Evolutionary conservation across 2,329 filamentous ascomycete species (phyloP).

Genomic region (Coniella lustricola): DNA sequence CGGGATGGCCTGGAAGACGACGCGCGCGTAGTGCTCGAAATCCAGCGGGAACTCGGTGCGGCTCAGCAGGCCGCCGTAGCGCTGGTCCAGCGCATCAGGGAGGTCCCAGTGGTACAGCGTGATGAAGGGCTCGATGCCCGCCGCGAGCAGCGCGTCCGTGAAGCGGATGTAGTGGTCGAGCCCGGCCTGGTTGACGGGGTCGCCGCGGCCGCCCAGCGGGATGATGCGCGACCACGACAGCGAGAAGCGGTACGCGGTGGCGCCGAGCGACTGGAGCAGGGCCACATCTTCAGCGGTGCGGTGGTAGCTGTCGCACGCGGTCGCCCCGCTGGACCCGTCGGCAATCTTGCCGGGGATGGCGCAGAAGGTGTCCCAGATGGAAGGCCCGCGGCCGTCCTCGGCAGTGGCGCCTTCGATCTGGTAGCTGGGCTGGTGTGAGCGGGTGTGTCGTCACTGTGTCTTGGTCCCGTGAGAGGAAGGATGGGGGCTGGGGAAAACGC

Average conservation of each 20-base stretch:
- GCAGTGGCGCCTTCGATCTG: slow-evolving; percentile 75
- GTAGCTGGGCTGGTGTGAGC: slow-evolving; percentile 49
- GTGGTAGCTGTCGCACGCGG: slow-evolving; percentile 84
- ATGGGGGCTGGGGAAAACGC: slow-evolving; percentile 30
- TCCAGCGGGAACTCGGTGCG: slow-evolving; percentile 76
- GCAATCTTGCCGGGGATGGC: slow-evolving; percentile 75
- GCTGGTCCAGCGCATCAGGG: slow-evolving; percentile 68
- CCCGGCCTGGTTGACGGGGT: slow-evolving; percentile 73
- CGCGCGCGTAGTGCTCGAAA: slow-evolving; percentile 70
- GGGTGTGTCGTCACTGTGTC: too few relatives aligned
- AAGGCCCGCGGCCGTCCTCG: slow-evolving; percentile 71
- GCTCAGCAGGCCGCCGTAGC: slow-evolving; percentile 76
- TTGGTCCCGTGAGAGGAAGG: too few relatives aligned
- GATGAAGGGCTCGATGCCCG: slow-evolving; percentile 72
- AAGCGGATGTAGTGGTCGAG: slow-evolving; percentile 73
- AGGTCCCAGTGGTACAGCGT: slow-evolving; percentile 88
- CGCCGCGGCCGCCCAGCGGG: slow-evolving; percentile 73
- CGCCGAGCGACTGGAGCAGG: slow-evolving; percentile 66
- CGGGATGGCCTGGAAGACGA: slow-evolving; percentile 66
- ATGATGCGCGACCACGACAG: slow-evolving; percentile 81
- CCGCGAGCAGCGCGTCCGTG: slow-evolving; percentile 68
- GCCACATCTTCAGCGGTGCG: slow-evolving; percentile 69
- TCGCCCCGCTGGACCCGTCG: slow-evolving; percentile 64
- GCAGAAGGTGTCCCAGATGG: slow-evolving; percentile 90
- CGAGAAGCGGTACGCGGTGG: slow-evolving; percentile 76